Evolutionary conservation across 2,329 filamentous ascomycete species (phyloP).

Genomic region (Sclerotinia trifoliorum): DNA sequence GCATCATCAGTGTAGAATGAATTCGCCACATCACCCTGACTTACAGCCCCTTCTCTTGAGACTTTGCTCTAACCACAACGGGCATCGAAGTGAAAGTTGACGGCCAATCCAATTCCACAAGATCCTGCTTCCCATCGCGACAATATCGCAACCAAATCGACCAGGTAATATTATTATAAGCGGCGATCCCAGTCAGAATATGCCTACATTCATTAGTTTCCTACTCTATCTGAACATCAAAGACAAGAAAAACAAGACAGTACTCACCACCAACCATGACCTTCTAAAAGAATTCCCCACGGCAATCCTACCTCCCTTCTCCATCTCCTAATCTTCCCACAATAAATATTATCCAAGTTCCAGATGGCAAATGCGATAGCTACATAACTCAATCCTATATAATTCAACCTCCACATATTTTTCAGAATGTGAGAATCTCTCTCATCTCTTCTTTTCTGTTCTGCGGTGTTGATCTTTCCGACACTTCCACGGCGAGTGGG

Average conservation of each 20-base stretch:
- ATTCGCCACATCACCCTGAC: too few species aligned
- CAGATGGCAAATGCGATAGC: not conserved
- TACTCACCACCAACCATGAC: constrained; percentile 11
- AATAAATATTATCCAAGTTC: constrained; percentile 14
- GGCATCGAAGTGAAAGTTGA: constrained; percentile 4
- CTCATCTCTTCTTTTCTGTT: constrained; percentile 3
- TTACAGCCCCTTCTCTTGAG: not conserved
- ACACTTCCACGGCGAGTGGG: not conserved
- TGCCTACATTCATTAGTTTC: not conserved
- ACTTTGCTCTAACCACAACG: not conserved
- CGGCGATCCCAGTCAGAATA: not conserved
- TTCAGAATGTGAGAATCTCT: not conserved
- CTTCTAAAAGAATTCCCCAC: not conserved
- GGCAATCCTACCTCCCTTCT: not conserved
- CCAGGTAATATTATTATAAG: not conserved
- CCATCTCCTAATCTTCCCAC: not conserved
- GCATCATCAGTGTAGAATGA: too few species aligned
- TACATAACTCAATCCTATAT: not conserved
- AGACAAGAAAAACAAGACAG: not conserved
- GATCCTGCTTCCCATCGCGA: constrained; percentile 5
- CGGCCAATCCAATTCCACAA: constrained; percentile 6
- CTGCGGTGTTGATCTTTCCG: not conserved
- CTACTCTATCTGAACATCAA: too few species aligned
- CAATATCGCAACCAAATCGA: constrained; percentile 5
- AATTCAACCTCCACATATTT: constrained; percentile 1